Evolutionary conservation across 306 rosid species (phyloP).

Genomic region (Purshia tridentata): DNA sequence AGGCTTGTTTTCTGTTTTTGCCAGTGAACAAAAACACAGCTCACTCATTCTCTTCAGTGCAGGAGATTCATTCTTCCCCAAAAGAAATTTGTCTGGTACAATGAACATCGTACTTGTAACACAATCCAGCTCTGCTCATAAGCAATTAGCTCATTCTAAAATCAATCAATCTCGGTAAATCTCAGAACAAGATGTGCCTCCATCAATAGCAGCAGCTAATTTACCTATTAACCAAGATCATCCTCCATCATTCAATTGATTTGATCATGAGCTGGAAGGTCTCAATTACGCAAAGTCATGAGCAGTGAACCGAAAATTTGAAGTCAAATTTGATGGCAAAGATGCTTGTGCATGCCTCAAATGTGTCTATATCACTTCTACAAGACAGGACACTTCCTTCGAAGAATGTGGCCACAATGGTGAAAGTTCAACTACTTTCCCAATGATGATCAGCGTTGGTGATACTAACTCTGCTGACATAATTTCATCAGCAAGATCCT

Average conservation of each 20-base stretch:
- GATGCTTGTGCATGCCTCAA: not conserved
- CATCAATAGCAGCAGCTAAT: not conserved
- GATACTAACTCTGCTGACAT: constrained; percentile 56
- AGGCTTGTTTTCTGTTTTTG: not conserved
- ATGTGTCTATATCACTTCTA: constrained; percentile 35
- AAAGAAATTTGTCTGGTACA: not conserved
- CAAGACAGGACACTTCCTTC: constrained; percentile 49
- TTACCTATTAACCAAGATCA: not conserved
- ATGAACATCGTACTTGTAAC: not conserved
- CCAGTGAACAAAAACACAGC: not conserved
- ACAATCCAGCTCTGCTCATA: not conserved
- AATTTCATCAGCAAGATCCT: constrained; percentile 71
- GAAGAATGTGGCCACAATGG: constrained; percentile 66
- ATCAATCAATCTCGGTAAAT: not conserved
- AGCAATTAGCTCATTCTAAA: not conserved
- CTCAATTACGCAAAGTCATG: not conserved
- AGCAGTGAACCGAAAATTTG: not conserved
- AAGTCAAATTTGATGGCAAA: constrained; percentile 1
- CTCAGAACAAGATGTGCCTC: not conserved
- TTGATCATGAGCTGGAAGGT: not conserved
- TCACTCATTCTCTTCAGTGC: not conserved
- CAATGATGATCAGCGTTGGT: constrained; percentile 81
- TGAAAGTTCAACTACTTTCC: constrained; percentile 88
- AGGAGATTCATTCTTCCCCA: not conserved
- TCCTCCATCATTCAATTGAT: not conserved